phyloP scores from a whole-genome alignment of 495 filamentous ascomycete species.

The Eremomyces bilateralis region DNA sequence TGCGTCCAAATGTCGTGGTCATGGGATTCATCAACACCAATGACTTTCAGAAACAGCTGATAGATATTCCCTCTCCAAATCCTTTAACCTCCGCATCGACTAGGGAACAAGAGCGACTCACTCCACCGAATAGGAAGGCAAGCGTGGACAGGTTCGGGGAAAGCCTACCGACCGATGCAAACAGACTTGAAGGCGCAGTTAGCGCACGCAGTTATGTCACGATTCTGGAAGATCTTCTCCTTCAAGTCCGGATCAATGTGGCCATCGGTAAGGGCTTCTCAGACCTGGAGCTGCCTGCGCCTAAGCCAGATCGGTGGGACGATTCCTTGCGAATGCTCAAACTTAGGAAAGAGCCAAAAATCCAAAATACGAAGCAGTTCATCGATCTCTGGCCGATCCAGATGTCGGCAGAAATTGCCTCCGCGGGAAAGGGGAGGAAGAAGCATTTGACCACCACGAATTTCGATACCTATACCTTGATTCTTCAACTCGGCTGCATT shows the following conservation, averaged over 20 bases:
- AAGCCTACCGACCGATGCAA: slow-evolving; percentile 36
- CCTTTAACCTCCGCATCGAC: not conserved
- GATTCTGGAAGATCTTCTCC: slow-evolving; percentile 59
- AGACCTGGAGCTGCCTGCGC: slow-evolving; percentile 41
- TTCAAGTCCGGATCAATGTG: slow-evolving; percentile 65
- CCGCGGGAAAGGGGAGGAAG: slow-evolving; percentile 29
- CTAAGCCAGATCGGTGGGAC: slow-evolving; percentile 10
- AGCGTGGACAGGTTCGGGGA: slow-evolving; percentile 25
- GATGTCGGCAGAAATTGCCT: slow-evolving; percentile 52
- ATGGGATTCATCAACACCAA: slow-evolving; percentile 55
- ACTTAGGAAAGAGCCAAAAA: slow-evolving; percentile 22
- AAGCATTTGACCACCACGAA: slow-evolving; percentile 65
- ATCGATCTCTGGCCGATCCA: slow-evolving; percentile 84
- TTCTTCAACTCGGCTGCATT: slow-evolving; percentile 70
- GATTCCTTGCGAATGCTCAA: slow-evolving; percentile 5
- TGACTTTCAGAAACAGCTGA: slow-evolving; percentile 18
- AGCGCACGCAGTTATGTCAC: slow-evolving; percentile 51
- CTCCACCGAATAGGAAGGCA: slow-evolving; percentile 12
- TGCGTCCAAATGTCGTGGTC: slow-evolving; percentile 75
- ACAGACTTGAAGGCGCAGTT: slow-evolving; percentile 38
- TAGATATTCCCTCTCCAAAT: slow-evolving; percentile 1
- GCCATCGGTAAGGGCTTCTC: slow-evolving; percentile 72
- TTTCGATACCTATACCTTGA: slow-evolving; percentile 80
- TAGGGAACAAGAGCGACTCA: not conserved
- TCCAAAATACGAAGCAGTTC: slow-evolving; percentile 47